Evolutionary conservation across 805 yeast species (phyloP), one percentile per base, ranked within the genome.

Genomic region (Wickerhamiella kazuoi): DNA sequence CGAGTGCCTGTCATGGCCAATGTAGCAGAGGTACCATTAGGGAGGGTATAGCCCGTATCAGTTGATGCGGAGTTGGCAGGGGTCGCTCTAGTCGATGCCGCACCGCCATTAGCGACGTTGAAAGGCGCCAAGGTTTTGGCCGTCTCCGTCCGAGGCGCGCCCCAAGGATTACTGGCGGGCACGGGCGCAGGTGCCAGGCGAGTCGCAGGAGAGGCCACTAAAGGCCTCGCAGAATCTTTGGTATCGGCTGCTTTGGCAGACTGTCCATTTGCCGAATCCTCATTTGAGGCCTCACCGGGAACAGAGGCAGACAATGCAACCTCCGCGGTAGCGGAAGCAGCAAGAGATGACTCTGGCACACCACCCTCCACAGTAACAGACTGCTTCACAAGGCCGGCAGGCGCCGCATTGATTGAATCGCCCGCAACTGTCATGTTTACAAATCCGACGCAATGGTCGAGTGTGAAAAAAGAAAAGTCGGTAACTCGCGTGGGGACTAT

Each of bases 151-250:
- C 26, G 26, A 6, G 26, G 26, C 6, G 26, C 26, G 26, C 30
- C 70, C 82, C 82, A 76, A n/a, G 76, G 76, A 48, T 67, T 72
- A 31, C 67, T 68, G 37, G 63, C 59, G 26, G 80, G 81, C 21
- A 72, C 64, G 13, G 81, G 80, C 21, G 81, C 81, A 3, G 81
- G 80, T 8, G 76, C 72, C 21, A 71, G 57, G 28, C 54, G 57
- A 18, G 43, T 31, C 11, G 38, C 15, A 3, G 34, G 18, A 29
- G 29, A 24, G 4, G 36, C 21, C 15, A 31, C 30, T 19, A 29
- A 18, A 29, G 28, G 21, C 26, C 11, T 23, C 26, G 26, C 11
- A n/a, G n/a, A n/a, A n/a, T n/a, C n/a, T n/a, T n/a, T n/a, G n/a
- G n/a, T n/a, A n/a, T n/a, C n/a, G n/a, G n/a, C n/a, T n/a, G n/a